Conservation (phyloP, 2,329 filamentous ascomycete genomes). For the Alternaria panax region DNA sequence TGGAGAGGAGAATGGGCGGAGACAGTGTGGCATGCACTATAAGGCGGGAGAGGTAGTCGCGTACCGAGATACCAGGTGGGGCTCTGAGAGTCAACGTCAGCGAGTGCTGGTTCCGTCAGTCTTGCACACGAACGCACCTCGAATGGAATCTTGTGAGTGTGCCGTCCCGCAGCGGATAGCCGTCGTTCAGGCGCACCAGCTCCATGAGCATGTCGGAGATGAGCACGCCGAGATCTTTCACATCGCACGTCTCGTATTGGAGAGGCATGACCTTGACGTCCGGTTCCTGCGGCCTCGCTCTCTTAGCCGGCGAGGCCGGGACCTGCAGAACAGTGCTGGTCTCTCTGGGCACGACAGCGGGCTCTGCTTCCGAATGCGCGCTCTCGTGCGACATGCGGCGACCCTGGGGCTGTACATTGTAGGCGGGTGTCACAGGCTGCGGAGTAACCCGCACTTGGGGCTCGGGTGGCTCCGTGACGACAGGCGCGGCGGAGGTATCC, state of each 20-base stretch:
- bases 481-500: conserved; percentile 42
- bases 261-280: conserved; percentile 68
- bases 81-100: conserved; percentile 54
- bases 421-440: conserved; percentile 33
- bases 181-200: conserved; percentile 91
- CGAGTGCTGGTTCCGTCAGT: background rate
- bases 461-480: conserved; percentile 46
- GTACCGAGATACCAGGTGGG: conserved; percentile 90
- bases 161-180: conserved; percentile 81
- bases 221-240: conserved; percentile 86
- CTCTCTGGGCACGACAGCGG: conserved; percentile 22
- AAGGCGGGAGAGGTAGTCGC: conserved; percentile 90
- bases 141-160: conserved; percentile 95
- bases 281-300: conserved; percentile 48
- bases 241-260: conserved; percentile 80
- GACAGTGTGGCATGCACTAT: conserved; percentile 93
- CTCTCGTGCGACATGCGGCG: conserved; percentile 22
- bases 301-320: conserved; percentile 41
- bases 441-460: conserved; percentile 47
- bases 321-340: conserved; percentile 26
- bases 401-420: conserved; percentile 23
- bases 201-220: conserved; percentile 97
- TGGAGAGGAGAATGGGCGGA: conserved; percentile 91
- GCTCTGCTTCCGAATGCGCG: conserved; percentile 16
- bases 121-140: conserved; percentile 62